A percentile compares a stretch with the other conserved stretches of the same genome.
phyloP scores from a whole-genome alignment of 768 basidiomycete genomes.

The Boletus sp. region DNA sequence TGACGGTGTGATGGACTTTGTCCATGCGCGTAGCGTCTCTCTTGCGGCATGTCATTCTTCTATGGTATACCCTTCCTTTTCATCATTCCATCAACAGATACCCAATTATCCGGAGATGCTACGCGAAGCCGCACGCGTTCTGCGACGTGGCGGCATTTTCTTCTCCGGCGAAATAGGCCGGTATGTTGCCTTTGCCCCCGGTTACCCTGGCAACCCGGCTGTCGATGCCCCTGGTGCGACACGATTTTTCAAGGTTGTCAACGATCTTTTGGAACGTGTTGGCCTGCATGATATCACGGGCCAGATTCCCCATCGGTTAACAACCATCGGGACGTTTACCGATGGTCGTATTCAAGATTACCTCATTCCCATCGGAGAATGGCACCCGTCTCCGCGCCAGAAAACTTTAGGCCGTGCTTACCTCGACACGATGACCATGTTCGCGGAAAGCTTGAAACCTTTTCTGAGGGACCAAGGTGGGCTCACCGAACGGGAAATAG shows the following conservation, averaged over 20 bases:
- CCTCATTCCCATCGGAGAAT: constrained; percentile 57
- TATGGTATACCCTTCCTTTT: constrained; percentile 7
- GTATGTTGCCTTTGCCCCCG: constrained; percentile 40
- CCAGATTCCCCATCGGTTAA: constrained; percentile 40
- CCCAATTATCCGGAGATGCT: constrained; percentile 52
- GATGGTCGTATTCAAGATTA: constrained; percentile 35
- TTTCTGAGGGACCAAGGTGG: constrained; percentile 44
- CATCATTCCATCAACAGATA: constrained; percentile 41
- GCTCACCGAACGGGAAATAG: constrained; percentile 36
- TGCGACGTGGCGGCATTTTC: constrained; percentile 72
- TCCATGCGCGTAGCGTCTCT: constrained; percentile 60
- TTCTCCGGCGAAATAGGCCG: constrained; percentile 61
- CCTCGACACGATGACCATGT: constrained; percentile 39
- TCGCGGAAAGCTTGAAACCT: constrained; percentile 48
- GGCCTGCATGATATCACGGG: constrained; percentile 40
- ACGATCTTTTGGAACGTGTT: constrained; percentile 36
- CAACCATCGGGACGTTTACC: constrained; percentile 39
- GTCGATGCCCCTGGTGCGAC: constrained; percentile 27
- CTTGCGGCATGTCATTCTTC: constrained; percentile 52
- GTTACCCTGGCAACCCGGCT: constrained; percentile 23
- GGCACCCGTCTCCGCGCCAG: constrained; percentile 40
- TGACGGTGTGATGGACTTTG: constrained; percentile 58
- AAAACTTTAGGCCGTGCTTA: constrained; percentile 42
- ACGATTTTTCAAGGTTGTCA: constrained; percentile 40
- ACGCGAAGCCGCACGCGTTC: constrained; percentile 57